Percentiles rank a stretch among this genome's conserved stretches.
Evolutionary conservation across 78 protist genomes (phyloP).

Genomic region (Cavenderia fasciculata): DNA sequence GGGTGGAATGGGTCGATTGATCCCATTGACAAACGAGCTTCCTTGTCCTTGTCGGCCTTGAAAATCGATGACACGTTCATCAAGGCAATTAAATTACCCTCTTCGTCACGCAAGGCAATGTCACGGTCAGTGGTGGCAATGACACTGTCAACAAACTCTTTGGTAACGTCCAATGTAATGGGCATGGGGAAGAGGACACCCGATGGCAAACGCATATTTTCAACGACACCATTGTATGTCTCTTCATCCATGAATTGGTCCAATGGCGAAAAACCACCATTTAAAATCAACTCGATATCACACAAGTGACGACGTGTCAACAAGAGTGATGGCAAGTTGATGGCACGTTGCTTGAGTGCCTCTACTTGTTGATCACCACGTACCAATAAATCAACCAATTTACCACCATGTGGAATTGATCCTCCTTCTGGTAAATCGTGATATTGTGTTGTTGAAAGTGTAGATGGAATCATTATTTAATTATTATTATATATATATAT

Average conservation of each 20-base stretch:
- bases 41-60: constrained; percentile 74
- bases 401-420: constrained; percentile 91
- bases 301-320: constrained; percentile 89
- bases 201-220: constrained; percentile 58
- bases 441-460: too few species aligned
- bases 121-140: neutral
- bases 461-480: too few species aligned
- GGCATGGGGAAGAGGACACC: constrained; percentile 88
- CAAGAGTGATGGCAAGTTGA: constrained; percentile 25
- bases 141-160: constrained; percentile 24
- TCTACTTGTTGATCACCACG: constrained; percentile 21
- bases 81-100: constrained; percentile 65
- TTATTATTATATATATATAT: too few species aligned
- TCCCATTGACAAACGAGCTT: constrained; percentile 86
- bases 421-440: too few species aligned
- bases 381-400: constrained; percentile 63
- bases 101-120: constrained; percentile 58
- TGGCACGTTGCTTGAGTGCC: constrained; percentile 21
- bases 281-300: constrained; percentile 90
- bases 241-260: constrained; percentile 84
- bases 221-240: constrained; percentile 64
- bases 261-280: constrained; percentile 85
- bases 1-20: constrained; percentile 94
- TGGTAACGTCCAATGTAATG: constrained; percentile 65
- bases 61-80: constrained; percentile 18